phyloP scores from a whole-genome alignment of 2,329 filamentous ascomycete genomes.

The Penicillium sp. region DNA sequence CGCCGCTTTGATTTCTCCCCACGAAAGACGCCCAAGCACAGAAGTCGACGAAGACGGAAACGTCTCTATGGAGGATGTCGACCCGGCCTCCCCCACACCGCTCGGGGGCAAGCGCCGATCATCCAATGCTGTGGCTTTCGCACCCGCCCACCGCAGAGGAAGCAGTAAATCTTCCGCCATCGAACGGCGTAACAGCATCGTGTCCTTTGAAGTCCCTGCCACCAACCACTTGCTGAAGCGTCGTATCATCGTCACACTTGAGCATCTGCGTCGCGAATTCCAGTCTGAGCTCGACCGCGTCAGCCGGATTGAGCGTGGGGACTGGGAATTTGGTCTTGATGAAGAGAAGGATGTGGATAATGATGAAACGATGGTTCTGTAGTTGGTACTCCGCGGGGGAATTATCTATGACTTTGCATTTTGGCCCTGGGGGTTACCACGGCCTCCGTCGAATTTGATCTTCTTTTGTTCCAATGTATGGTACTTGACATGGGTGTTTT shows the following conservation, averaged over 20 bases:
- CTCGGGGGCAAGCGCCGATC: conserved; percentile 19
- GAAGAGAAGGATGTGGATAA: conserved; percentile 30
- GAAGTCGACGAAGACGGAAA: conserved; percentile 45
- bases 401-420: conserved; percentile 5
- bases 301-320: conserved; percentile 81
- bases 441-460: conserved; percentile 1
- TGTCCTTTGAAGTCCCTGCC: conserved; percentile 7
- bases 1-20: conserved; percentile 24
- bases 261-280: conserved; percentile 84
- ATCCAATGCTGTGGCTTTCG: conserved; percentile 24
- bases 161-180: conserved; percentile 21
- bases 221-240: conserved; percentile 44
- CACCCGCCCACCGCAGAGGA: conserved; percentile 21
- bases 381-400: conserved; percentile 14
- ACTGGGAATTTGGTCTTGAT: conserved; percentile 70
- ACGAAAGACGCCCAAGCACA: conserved; percentile 48
- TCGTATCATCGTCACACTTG: conserved; percentile 78
- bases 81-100: conserved; percentile 17
- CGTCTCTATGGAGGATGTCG: conserved; percentile 42
- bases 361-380: conserved; percentile 40
- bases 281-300: conserved; percentile 86
- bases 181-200: conserved; percentile 13
- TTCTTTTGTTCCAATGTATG: conserved; percentile 12
- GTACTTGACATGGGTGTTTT: conserved; percentile 17
- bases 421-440: neutral